These are phyloP conservation scores for Yarrowia sp. DNA, from an alignment of 805 yeast genomes.

Conservation along the genomic window DNA sequence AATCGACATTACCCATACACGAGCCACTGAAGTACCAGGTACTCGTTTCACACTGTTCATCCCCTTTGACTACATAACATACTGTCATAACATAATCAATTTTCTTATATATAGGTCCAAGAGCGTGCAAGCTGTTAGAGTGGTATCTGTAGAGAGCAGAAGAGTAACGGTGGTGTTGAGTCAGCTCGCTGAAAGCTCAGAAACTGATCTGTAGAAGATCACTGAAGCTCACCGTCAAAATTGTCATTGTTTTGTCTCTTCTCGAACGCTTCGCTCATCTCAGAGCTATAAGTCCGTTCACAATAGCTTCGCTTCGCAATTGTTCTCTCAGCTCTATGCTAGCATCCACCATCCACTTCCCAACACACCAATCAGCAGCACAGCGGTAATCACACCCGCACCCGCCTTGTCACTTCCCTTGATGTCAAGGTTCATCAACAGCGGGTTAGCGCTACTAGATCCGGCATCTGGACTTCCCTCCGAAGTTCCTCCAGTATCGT, in stretches of 20 bases:
- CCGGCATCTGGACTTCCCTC: constrained; percentile 52
- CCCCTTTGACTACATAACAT: too few relatives aligned
- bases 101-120: neutral
- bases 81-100: neutral
- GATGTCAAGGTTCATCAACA: constrained; percentile 50
- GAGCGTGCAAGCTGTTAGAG: too few relatives aligned
- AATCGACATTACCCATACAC: too few relatives aligned
- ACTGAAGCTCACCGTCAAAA: too few relatives aligned
- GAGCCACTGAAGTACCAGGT: too few relatives aligned
- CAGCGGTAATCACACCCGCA: constrained; percentile 85
- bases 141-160: too few relatives aligned
- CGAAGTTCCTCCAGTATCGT: constrained; percentile 72
- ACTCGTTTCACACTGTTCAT: too few relatives aligned
- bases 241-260: too few relatives aligned
- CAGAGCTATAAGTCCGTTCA: neutral
- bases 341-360: constrained; percentile 83
- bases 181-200: too few relatives aligned
- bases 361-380: constrained; percentile 64
- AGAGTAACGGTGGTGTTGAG: too few relatives aligned
- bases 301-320: neutral
- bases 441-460: constrained; percentile 47
- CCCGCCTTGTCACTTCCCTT: constrained; percentile 79
- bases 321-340: constrained; percentile 41
- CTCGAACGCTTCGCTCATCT: too few relatives aligned
- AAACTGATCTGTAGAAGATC: too few relatives aligned